These are phyloP conservation scores for Rostrohypoxylon terebratum DNA, from an alignment of 495 filamentous ascomycete species.

Conservation along the genomic window DNA sequence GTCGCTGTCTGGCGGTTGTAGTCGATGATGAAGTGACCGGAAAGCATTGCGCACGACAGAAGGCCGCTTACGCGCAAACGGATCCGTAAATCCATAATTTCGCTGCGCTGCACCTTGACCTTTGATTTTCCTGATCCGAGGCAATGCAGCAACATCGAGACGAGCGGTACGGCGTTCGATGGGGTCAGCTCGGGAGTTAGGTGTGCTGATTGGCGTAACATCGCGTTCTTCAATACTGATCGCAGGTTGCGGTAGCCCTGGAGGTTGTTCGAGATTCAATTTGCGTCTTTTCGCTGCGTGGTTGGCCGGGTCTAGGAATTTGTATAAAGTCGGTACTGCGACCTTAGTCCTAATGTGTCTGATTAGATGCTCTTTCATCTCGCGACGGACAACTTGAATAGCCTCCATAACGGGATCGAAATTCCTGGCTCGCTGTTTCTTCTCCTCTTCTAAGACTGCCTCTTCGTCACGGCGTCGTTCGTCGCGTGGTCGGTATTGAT, in stretches of 20 bases:
- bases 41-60: slow-evolving; percentile 59
- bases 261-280: slow-evolving; percentile 79
- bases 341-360: slow-evolving; percentile 87
- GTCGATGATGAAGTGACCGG: slow-evolving; percentile 65
- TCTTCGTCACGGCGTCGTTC: slow-evolving; percentile 72
- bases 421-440: slow-evolving; percentile 80
- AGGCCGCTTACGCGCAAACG: slow-evolving; percentile 74
- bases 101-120: slow-evolving; percentile 67
- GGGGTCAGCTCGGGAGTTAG: slow-evolving; percentile 72
- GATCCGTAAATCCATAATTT: slow-evolving; percentile 79
- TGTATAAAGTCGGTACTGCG: slow-evolving; percentile 81
- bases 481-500: slow-evolving; percentile 65
- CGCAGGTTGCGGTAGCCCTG: slow-evolving; percentile 60
- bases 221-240: slow-evolving; percentile 66
- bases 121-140: slow-evolving; percentile 76
- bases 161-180: slow-evolving; percentile 62
- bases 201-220: slow-evolving; percentile 69
- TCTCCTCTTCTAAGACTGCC: slow-evolving; percentile 85
- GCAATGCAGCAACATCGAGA: slow-evolving; percentile 72
- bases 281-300: slow-evolving; percentile 79
- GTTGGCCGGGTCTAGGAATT: slow-evolving; percentile 84
- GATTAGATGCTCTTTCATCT: slow-evolving; percentile 85
- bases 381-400: slow-evolving; percentile 77
- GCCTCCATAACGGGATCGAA: slow-evolving; percentile 90
- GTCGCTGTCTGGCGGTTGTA: slow-evolving; percentile 67